A percentile compares a stretch with the other conserved stretches of the same genome.
Evolutionary conservation across 2,329 filamentous ascomycete species (phyloP).

Genomic region (Epichloe gansuensis): DNA sequence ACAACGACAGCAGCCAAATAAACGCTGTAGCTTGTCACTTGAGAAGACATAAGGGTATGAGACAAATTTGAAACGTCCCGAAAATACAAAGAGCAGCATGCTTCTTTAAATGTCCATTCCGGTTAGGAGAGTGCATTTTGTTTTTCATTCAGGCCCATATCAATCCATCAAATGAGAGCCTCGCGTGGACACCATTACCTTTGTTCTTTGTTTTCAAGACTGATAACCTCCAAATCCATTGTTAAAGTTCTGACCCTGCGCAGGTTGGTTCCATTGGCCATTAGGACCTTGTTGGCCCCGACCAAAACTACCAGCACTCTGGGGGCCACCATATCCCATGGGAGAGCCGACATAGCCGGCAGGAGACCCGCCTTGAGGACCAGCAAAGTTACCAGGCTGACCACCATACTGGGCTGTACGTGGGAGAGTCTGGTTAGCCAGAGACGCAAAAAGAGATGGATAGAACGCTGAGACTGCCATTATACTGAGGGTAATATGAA

Average conservation of each 20-base stretch:
- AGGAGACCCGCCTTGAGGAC: conserved; percentile 47
- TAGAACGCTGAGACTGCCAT: conserved; percentile 41
- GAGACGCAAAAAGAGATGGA: neutral
- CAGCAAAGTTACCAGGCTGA: conserved; percentile 55
- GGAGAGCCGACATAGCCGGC: conserved; percentile 52
- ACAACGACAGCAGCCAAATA: conserved; percentile 8
- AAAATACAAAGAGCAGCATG: conserved; percentile 9
- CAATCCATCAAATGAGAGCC: conserved; percentile 3
- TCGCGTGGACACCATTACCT: conserved; percentile 2
- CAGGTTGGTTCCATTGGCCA: conserved; percentile 40
- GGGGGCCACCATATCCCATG: conserved; percentile 57
- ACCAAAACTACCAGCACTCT: conserved; percentile 73
- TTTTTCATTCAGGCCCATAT: conserved; percentile 2
- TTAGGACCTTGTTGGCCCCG: conserved; percentile 54
- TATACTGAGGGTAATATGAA: conserved; percentile 89
- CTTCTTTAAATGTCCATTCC: conserved; percentile 8
- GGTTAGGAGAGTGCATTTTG: conserved; percentile 4
- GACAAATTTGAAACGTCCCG: conserved; percentile 9
- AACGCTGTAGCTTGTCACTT: conserved; percentile 9
- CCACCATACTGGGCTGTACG: conserved; percentile 41
- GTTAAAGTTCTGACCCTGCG: conserved; percentile 41
- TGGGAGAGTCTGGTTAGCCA: conserved; percentile 4
- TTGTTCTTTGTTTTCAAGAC: conserved; percentile 27
- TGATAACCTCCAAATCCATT: conserved; percentile 53
- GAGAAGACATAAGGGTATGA: conserved; percentile 10